These are phyloP conservation scores for Chlorella vulgaris DNA, from an alignment of 139 green algal genomes.

Conservation along the genomic window DNA sequence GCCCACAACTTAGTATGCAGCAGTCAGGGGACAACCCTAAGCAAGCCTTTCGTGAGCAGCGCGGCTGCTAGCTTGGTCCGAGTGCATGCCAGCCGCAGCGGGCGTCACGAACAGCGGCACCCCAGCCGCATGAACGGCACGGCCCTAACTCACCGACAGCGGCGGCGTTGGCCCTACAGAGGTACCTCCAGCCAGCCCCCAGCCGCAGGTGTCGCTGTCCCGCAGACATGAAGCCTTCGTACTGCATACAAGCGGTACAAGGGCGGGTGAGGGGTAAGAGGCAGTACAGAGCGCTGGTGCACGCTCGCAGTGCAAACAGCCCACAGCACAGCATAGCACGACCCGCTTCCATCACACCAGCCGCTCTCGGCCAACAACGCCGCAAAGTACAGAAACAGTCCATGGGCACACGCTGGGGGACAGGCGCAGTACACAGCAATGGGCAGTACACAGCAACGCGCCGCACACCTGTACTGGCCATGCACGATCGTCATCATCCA, in stretches of 20 bases:
- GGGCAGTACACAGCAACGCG: background rate
- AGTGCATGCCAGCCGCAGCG: no score
- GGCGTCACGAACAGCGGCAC: no score
- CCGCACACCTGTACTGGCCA: slow-evolving; percentile 30
- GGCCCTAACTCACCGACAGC: slow-evolving; percentile 30
- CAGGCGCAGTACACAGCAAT: background rate
- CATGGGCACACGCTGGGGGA: background rate
- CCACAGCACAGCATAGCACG: background rate
- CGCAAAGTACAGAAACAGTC: background rate
- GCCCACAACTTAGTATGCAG: background rate
- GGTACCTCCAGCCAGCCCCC: slow-evolving; percentile 50
- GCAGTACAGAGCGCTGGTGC: no score
- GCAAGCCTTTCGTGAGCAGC: no score
- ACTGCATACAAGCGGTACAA: slow-evolving; percentile 3
- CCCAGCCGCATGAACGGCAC: no score
- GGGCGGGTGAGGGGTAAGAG: background rate
- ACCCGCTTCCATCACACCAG: no score
- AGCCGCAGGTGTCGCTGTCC: slow-evolving; percentile 55
- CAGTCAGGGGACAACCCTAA: no score
- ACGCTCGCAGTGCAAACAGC: no score
- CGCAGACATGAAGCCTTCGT: slow-evolving; percentile 54
- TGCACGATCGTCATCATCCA: slow-evolving; percentile 27
- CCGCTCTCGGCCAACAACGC: no score
- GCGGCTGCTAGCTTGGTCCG: background rate
- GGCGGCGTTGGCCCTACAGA: slow-evolving; percentile 42